Percentiles rank a stretch among this genome's conserved stretches.
These are phyloP conservation scores for Pezizomycotina sp. DNA, from an alignment of 2,329 filamentous ascomycete species.

Conservation along the genomic window DNA sequence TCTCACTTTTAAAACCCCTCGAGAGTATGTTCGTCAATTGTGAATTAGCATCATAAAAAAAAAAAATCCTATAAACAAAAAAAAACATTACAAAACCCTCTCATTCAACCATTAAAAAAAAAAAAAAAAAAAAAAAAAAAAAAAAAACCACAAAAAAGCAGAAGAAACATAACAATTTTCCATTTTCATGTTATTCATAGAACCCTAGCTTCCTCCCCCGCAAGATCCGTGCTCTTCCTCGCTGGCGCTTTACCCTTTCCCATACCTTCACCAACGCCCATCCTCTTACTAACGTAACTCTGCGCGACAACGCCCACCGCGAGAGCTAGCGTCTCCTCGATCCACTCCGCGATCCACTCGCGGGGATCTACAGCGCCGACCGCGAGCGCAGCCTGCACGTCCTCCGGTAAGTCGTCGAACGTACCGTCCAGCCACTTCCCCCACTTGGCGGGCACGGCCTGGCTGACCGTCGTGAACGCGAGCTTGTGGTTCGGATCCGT, in stretches of 20 bases:
- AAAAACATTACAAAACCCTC: too few relatives aligned
- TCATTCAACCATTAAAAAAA: too few relatives aligned
- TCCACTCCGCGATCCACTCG: slow-evolving; percentile 96
- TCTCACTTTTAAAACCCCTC: too few relatives aligned
- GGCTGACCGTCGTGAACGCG: slow-evolving; percentile 66
- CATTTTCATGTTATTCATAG: slow-evolving; percentile 21
- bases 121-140: neutral
- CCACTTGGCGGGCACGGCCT: slow-evolving; percentile 72
- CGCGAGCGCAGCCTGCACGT: slow-evolving; percentile 70
- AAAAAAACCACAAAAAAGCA: neutral
- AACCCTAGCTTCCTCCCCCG: slow-evolving; percentile 45
- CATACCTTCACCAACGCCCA: slow-evolving; percentile 84
- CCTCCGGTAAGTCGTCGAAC: slow-evolving; percentile 48
- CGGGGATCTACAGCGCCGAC: slow-evolving; percentile 66
- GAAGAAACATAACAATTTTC: too few relatives aligned
- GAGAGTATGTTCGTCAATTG: too few relatives aligned
- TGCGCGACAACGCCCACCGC: slow-evolving; percentile 77
- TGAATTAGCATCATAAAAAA: too few relatives aligned
- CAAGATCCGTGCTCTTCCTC: slow-evolving; percentile 40
- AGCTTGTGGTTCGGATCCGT: slow-evolving; percentile 85
- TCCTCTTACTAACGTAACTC: slow-evolving; percentile 80
- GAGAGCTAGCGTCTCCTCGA: slow-evolving; percentile 69
- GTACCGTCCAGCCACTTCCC: slow-evolving; percentile 72
- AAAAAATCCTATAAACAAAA: too few relatives aligned
- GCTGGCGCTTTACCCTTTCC: slow-evolving; percentile 41